phyloP scores from a whole-genome alignment of 441 rosid species.

The Populus hybrid region DNA sequence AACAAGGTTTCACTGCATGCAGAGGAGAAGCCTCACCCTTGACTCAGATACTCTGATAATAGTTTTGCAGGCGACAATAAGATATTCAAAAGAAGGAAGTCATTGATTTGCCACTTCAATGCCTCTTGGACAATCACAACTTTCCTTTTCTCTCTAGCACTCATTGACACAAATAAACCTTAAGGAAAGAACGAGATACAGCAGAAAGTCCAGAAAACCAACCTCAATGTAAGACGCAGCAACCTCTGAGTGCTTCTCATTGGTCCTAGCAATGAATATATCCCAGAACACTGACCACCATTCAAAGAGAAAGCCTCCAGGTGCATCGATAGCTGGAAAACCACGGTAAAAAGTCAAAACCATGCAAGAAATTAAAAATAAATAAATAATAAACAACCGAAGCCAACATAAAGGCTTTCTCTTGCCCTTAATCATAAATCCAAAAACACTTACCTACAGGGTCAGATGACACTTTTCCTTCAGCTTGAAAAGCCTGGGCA shows the following conservation, averaged over 20 bases:
- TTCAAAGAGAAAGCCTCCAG: constrained; percentile 89
- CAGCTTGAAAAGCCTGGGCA: constrained; percentile 86
- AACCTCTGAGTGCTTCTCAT: constrained; percentile 73
- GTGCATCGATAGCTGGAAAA: constrained; percentile 81
- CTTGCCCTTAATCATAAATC: not conserved
- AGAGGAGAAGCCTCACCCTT: not conserved
- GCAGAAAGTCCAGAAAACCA: not conserved
- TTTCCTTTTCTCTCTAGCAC: constrained; percentile 1
- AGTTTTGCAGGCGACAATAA: not conserved
- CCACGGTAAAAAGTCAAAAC: constrained; percentile 18
- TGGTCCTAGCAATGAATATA: constrained; percentile 74
- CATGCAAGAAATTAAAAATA: not conserved
- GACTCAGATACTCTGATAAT: not conserved
- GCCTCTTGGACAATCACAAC: not conserved
- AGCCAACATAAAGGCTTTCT: not conserved
- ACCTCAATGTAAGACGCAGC: constrained; percentile 83
- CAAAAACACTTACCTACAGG: constrained; percentile 66
- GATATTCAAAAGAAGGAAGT: constrained; percentile 1
- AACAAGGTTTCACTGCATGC: not conserved
- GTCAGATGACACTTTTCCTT: constrained; percentile 81
- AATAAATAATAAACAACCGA: not conserved
- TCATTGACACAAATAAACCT: not conserved
- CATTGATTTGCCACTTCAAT: not conserved
- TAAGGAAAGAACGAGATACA: not conserved
- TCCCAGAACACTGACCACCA: constrained; percentile 99